Evolutionary conservation across 2,329 filamentous ascomycete genomes (phyloP).

Genomic region (Stagonosporopsis chrysanthemi): DNA sequence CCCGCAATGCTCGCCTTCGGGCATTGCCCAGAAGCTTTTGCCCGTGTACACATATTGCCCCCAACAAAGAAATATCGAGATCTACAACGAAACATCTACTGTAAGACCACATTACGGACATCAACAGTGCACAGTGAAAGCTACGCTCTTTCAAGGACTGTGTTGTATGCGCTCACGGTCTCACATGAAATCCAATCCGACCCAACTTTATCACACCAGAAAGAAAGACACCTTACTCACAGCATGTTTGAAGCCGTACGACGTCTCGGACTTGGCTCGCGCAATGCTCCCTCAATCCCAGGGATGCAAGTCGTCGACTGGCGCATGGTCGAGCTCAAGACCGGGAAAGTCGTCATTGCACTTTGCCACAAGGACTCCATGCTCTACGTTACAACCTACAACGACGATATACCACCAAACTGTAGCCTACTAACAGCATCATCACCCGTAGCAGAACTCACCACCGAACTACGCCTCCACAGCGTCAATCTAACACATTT

Average conservation of each 20-base stretch:
- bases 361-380: not conserved
- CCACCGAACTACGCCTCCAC: not conserved
- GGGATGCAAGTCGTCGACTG: conserved; percentile 8
- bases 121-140: too few relatives aligned
- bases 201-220: not conserved
- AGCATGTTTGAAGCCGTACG: not conserved
- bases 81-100: too few relatives aligned
- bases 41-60: too few relatives aligned
- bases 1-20: too few relatives aligned
- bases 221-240: not conserved
- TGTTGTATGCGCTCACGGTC: too few relatives aligned
- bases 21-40: too few relatives aligned
- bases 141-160: too few relatives aligned
- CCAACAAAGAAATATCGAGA: too few relatives aligned
- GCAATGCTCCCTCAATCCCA: conserved; percentile 1
- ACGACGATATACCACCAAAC: not conserved
- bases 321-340: not conserved
- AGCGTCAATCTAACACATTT: not conserved
- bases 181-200: too few relatives aligned
- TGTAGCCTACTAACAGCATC: not conserved
- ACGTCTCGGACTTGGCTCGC: not conserved
- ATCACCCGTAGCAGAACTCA: not conserved
- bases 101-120: too few relatives aligned
- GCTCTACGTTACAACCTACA: not conserved
- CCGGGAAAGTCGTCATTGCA: not conserved